Base-by-base conservation (phyloP, 768 basidiomycete genomes). In the Tulasnella sp. region DNA sequence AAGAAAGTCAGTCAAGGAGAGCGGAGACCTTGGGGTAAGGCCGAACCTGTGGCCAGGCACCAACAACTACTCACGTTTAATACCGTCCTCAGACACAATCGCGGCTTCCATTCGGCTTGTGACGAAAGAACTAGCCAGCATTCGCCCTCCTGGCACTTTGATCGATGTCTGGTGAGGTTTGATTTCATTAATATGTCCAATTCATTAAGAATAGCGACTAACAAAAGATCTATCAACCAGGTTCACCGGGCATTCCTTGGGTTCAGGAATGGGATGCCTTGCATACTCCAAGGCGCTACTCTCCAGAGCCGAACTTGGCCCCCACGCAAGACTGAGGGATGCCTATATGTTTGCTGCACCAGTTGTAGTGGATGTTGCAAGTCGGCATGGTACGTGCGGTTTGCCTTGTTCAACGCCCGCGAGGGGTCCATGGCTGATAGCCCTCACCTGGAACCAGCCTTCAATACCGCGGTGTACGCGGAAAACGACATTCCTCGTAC, bases 301-400 rank as follows among this genome's bases (percentile, higher is more conserved):
- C n/a, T 42, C 58, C 44, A 72, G 71, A 27, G 80, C 39, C 19
- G 80, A 78, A 27, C 19, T 77, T 12, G 81, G 75, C 24, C 75
- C 40, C 21, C 38, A 38, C 24, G 78, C 79, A 24, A 56, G 52
- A 10, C 48, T 82, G 31, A 81, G 82, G 18, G 81, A 82, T 52
- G 82, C 82, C 16, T 82, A 82, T 71, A 31, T 83, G 19, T 82
- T 83, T 58, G 82, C 82, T 16, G 75, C 82, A 24, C 81, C 81
- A 8, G 75, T 82, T 21, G 56, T 48, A n/a, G 9, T 18, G n/a
- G 78, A 79, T 34, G 38, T 76, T n/a, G 21, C 39, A 27, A 77
- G 71, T 71, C 77, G 58, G 14, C 24, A 18, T 31, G 31, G 40
- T 78, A 73, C 40, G 71, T 77, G 62, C 10, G 76, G 44, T 73